phyloP scores from a whole-genome alignment of 164 flowering plant genomes.

The Stephania cephalantha region DNA sequence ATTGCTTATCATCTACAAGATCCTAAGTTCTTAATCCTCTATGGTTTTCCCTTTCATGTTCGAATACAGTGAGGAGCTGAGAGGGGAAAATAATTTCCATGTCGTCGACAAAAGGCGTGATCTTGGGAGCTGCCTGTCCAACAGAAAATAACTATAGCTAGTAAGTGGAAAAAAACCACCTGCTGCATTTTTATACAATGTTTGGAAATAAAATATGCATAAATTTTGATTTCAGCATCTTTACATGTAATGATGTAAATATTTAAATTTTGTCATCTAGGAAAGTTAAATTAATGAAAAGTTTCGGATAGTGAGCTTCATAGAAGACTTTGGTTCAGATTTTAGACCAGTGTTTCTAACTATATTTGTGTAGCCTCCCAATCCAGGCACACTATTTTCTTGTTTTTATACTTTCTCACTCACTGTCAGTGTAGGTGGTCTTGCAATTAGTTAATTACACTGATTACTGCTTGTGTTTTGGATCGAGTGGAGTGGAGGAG shows the following conservation, averaged over 20 bases:
- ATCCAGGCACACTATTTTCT: not conserved
- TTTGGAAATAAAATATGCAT: not conserved
- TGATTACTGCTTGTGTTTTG: too few species aligned
- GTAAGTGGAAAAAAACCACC: constrained; percentile 1
- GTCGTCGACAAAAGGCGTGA: not conserved
- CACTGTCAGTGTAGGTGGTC: not conserved
- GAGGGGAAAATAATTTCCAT: not conserved
- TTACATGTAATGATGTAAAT: not conserved
- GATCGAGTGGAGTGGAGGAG: too few species aligned
- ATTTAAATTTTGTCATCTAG: not conserved
- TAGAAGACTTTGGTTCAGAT: not conserved
- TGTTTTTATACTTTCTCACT: too few species aligned
- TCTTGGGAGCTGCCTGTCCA: not conserved
- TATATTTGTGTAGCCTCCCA: too few species aligned
- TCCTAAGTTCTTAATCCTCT: not conserved
- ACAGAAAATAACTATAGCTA: not conserved
- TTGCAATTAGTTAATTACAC: not conserved
- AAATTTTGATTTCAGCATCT: not conserved
- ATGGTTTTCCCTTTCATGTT: not conserved
- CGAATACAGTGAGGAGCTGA: not conserved
- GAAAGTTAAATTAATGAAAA: not conserved
- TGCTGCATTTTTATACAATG: not conserved
- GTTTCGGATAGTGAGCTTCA: not conserved
- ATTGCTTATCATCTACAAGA: not conserved
- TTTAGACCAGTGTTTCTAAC: not conserved